These are phyloP conservation scores for Phytophthora fragariaefolia DNA, from an alignment of 352 stramenopile species.

Conservation along the genomic window DNA sequence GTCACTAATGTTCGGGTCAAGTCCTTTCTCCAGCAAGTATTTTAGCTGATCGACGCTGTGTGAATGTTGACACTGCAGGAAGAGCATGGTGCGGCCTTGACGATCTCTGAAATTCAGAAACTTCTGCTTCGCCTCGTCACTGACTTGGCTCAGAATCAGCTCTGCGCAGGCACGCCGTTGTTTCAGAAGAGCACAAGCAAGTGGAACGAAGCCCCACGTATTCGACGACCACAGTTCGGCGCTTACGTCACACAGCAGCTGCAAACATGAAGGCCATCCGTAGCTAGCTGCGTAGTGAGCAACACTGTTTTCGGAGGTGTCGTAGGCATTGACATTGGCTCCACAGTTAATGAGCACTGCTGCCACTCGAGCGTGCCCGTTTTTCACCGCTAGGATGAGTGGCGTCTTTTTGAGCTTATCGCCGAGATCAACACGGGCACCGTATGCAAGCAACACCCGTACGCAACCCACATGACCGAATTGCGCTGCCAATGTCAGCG, in stretches of 20 bases:
- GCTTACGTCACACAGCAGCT: slow-evolving; percentile 57
- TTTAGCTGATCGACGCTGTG: slow-evolving; percentile 64
- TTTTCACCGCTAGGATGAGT: slow-evolving; percentile 80
- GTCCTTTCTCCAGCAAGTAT: slow-evolving; percentile 73
- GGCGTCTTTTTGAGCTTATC: slow-evolving; percentile 86
- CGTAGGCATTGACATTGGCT: slow-evolving; percentile 79
- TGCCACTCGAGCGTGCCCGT: slow-evolving; percentile 63
- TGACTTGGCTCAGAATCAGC: slow-evolving; percentile 62
- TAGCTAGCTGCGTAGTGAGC: slow-evolving; percentile 83
- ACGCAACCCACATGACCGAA: slow-evolving; percentile 66
- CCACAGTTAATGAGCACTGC: slow-evolving; percentile 66
- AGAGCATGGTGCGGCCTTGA: slow-evolving; percentile 80
- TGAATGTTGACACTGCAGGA: slow-evolving; percentile 81
- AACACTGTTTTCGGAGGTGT: slow-evolving; percentile 79
- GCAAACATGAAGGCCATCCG: slow-evolving; percentile 71
- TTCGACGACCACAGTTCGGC: slow-evolving; percentile 78
- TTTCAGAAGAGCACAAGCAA: slow-evolving; percentile 76
- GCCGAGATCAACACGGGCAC: slow-evolving; percentile 61
- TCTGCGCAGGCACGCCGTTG: slow-evolving; percentile 59
- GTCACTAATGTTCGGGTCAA: slow-evolving; percentile 74
- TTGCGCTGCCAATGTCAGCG: slow-evolving; percentile 67
- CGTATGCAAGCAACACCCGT: slow-evolving; percentile 52
- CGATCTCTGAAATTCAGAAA: slow-evolving; percentile 81
- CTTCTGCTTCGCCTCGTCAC: slow-evolving; percentile 53
- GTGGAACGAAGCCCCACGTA: slow-evolving; percentile 75